These are phyloP conservation scores for Diaporthe ilicicola DNA, from an alignment of 2,329 filamentous ascomycete genomes.

Conservation along the genomic window DNA sequence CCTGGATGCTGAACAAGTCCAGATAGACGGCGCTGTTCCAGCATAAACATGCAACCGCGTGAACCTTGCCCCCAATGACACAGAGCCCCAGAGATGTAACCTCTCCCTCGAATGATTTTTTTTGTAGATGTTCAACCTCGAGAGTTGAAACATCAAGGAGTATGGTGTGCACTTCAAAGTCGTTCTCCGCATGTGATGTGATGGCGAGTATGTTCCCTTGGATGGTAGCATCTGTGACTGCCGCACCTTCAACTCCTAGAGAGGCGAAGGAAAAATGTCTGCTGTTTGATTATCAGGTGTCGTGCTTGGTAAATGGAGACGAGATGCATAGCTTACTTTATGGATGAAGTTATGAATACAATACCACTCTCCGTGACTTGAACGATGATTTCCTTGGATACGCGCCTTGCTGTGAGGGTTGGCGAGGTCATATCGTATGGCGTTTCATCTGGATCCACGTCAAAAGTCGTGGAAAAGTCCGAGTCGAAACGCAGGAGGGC, in stretches of 20 bases:
- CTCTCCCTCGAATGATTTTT: constrained; percentile 49
- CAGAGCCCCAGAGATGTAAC: constrained; percentile 57
- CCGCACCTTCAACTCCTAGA: constrained; percentile 39
- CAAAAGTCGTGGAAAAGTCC: constrained; percentile 55
- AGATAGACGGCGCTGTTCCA: constrained; percentile 25
- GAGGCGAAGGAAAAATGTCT: constrained; percentile 13
- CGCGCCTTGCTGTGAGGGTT: constrained; percentile 57
- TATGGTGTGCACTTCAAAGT: constrained; percentile 51
- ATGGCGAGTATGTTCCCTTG: constrained; percentile 50
- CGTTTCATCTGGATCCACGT: constrained; percentile 50
- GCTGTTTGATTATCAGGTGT: constrained; percentile 7
- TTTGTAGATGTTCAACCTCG: constrained; percentile 37
- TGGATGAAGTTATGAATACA: constrained; percentile 47
- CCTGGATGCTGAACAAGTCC: constrained; percentile 24
- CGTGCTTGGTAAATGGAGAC: rapidly evolving
- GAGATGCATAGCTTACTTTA: constrained; percentile 45
- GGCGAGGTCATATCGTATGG: constrained; percentile 61
- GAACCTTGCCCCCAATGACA: constrained; percentile 33
- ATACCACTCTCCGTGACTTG: constrained; percentile 63
- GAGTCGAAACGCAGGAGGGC: constrained; percentile 57
- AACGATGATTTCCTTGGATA: constrained; percentile 49
- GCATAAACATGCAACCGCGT: constrained; percentile 30
- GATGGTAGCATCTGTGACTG: constrained; percentile 54
- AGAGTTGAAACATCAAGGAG: constrained; percentile 44
- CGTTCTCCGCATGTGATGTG: constrained; percentile 48